These are phyloP conservation scores for Carallia pectinifolia DNA, from an alignment of 345 rosid species.

Conservation along the genomic window DNA sequence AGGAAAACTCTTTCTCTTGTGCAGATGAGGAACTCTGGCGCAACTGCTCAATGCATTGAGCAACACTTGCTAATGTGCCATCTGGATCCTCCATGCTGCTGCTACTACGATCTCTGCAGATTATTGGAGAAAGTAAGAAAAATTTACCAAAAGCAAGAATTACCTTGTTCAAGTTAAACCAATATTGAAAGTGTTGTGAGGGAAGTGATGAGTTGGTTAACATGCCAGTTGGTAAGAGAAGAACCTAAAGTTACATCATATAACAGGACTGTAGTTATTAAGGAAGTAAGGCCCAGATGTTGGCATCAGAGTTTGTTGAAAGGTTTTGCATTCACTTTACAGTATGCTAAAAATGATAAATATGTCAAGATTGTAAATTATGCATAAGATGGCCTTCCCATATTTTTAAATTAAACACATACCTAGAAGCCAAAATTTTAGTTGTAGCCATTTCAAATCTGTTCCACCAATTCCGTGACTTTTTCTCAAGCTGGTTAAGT, in stretches of 20 bases:
- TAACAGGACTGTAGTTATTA: no score
- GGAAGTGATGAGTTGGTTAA: no score
- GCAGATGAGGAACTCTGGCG: conserved; percentile 83
- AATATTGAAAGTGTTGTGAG: no score
- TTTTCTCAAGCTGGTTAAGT: not conserved
- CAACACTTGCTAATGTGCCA: conserved; percentile 98
- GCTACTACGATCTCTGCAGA: conserved; percentile 73
- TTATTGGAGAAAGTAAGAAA: conserved; percentile 25
- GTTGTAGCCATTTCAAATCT: not conserved
- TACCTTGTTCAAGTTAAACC: not conserved
- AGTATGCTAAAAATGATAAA: not conserved
- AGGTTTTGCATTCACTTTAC: not conserved
- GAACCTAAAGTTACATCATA: no score
- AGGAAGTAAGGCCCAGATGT: no score
- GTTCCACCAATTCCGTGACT: not conserved
- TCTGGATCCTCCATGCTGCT: conserved; percentile 99
- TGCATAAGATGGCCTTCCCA: not conserved
- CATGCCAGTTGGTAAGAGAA: no score
- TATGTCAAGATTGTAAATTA: not conserved
- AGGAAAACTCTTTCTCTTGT: conserved; percentile 83
- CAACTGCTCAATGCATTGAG: conserved; percentile 97
- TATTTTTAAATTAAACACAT: not conserved
- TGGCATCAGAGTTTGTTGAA: no score
- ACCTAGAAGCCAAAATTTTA: not conserved
- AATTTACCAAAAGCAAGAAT: conserved; percentile 10